Conservation (phyloP, 2,329 filamentous ascomycete species). For the Fusarium abutilonis region DNA sequence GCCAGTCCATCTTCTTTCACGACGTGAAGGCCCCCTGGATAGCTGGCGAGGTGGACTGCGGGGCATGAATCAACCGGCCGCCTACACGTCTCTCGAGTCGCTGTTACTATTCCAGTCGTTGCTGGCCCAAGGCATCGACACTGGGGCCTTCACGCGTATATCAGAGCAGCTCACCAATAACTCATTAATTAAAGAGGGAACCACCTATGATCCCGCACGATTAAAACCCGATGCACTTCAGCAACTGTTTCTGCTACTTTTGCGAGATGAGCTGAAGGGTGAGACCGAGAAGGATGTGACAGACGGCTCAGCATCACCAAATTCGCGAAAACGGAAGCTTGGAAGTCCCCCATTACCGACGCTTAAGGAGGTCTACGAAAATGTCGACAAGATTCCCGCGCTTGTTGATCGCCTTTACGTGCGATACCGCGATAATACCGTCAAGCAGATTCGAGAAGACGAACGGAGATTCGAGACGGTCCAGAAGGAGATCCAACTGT, state of each 20-base stretch:
- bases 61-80: conserved; percentile 67
- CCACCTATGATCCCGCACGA: conserved; percentile 76
- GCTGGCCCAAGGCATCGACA: conserved; percentile 71
- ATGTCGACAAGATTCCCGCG: conserved; percentile 73
- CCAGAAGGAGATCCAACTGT: conserved; percentile 72
- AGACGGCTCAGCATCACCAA: conserved; percentile 62
- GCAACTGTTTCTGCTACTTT: conserved; percentile 77
- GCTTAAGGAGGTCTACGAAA: conserved; percentile 72
- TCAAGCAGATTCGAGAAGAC: conserved; percentile 77
- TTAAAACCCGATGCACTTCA: conserved; percentile 81
- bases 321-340: conserved; percentile 79
- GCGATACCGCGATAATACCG: conserved; percentile 74
- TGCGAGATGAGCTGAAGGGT: conserved; percentile 75
- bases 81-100: conserved; percentile 86
- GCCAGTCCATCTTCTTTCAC: conserved; percentile 64
- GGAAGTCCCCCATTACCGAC: conserved; percentile 70
- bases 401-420: conserved; percentile 79
- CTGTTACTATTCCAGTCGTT: conserved; percentile 86
- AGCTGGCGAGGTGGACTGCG: conserved; percentile 63
- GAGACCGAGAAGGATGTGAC: conserved; percentile 55
- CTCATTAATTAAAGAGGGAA: conserved; percentile 74
- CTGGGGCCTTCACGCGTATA: conserved; percentile 74
- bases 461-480: conserved; percentile 73
- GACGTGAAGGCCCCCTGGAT: conserved; percentile 65
- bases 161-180: conserved; percentile 80